Evolutionary conservation across 75 land plant species (phyloP).

Genomic region (Selaginella moellendorffii): DNA sequence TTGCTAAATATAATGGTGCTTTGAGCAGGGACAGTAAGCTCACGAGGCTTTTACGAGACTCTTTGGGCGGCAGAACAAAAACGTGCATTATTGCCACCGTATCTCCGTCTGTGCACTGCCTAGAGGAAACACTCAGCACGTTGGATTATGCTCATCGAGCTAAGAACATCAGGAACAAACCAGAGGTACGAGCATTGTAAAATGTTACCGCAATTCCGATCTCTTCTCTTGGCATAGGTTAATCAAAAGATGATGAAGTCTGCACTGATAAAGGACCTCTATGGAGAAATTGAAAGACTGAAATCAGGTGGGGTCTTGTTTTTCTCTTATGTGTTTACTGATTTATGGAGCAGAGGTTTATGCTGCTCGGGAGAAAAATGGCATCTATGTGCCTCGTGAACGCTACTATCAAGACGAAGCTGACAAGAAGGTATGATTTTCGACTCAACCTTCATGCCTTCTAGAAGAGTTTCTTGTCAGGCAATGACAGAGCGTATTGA

Average conservation of each 20-base stretch:
- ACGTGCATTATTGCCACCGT: constrained; percentile 98
- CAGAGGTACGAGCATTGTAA: constrained; percentile 53
- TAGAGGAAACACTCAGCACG: constrained; percentile 96
- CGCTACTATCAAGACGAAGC: constrained; percentile 87
- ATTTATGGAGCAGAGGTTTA: constrained; percentile 48
- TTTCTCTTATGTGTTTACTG: neutral
- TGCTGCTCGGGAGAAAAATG: constrained; percentile 91
- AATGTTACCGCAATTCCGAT: neutral
- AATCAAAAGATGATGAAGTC: constrained; percentile 98
- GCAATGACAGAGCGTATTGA: constrained; percentile 91
- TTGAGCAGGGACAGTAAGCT: constrained; percentile 86
- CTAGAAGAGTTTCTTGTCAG: too few species aligned
- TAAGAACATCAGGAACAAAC: constrained; percentile 89
- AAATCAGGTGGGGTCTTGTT: constrained; percentile 48
- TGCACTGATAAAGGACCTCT: constrained; percentile 82
- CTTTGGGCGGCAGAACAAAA: constrained; percentile 89
- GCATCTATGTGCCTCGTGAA: constrained; percentile 91
- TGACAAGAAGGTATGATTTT: constrained; percentile 80
- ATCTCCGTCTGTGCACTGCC: constrained; percentile 88
- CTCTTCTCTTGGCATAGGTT: constrained; percentile 30
- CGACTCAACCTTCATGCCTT: too few species aligned
- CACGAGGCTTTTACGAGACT: constrained; percentile 83
- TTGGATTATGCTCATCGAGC: constrained; percentile 95
- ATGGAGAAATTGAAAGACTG: constrained; percentile 71
- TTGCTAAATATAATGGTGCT: too few species aligned